phyloP scores from a whole-genome alignment of 2,329 filamentous ascomycete species.

The Trichoderma gracile region DNA sequence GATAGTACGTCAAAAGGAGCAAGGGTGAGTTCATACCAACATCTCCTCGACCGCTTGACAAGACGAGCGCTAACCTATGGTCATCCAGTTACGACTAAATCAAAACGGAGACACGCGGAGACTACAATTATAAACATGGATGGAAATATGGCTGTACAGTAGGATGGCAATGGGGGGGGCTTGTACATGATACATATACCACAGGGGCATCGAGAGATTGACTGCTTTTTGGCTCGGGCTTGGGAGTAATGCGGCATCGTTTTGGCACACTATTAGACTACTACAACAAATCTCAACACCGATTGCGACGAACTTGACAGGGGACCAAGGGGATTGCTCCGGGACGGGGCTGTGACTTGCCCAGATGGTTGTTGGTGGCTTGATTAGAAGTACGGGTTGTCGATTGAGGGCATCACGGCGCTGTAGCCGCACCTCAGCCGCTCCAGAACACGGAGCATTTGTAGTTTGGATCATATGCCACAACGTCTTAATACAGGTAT shows the following conservation, averaged over 20 bases:
- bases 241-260: slow-evolving; percentile 26
- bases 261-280: slow-evolving; percentile 25
- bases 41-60: neutral
- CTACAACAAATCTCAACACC: slow-evolving; percentile 25
- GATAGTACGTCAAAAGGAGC: slow-evolving; percentile 75
- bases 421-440: neutral
- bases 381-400: neutral
- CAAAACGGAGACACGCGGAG: neutral
- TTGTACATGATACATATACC: slow-evolving; percentile 26
- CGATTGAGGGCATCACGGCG: neutral
- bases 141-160: slow-evolving; percentile 21
- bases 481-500: no score
- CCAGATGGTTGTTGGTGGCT: neutral
- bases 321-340: neutral
- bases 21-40: slow-evolving; percentile 59
- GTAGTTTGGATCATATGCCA: no score
- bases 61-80: neutral
- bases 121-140: slow-evolving; percentile 7
- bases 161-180: slow-evolving; percentile 19
- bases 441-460: no score
- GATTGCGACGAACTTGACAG: neutral
- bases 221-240: slow-evolving; percentile 22
- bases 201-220: slow-evolving; percentile 21
- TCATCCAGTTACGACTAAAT: slow-evolving; percentile 16
- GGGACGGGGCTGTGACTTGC: neutral